Conservation (phyloP, 2,329 filamentous ascomycete genomes). For the Scopulariopsis brevicaulis region DNA sequence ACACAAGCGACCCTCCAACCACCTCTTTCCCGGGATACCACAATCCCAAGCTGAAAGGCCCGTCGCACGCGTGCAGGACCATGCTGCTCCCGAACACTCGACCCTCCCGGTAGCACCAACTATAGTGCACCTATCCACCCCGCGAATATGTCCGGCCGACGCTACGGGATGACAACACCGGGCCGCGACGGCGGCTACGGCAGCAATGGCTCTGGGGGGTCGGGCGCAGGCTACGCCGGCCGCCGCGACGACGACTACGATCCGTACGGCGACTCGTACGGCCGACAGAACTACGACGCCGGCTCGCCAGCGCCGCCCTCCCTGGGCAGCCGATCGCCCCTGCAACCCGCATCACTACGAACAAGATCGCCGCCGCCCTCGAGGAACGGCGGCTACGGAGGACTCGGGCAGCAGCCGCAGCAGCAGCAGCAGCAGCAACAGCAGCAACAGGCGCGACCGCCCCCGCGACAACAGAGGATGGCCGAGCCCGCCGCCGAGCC, state of each 20-base stretch:
- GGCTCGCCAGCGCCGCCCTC: not conserved
- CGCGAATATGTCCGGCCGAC: conserved; percentile 2
- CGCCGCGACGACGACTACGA: conserved; percentile 36
- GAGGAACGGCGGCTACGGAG: conserved; percentile 9
- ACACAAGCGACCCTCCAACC: not conserved
- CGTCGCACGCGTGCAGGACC: not conserved
- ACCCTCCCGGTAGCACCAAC: conserved; percentile 1
- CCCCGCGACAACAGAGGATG: conserved; percentile 18
- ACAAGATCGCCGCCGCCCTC: conserved; percentile 16
- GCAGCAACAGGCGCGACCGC: conserved; percentile 12
- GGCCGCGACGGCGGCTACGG: conserved; percentile 2
- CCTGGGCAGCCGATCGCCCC: conserved; percentile 14
- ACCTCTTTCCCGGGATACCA: not conserved
- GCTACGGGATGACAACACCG: conserved; percentile 4
- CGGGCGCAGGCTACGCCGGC: conserved; percentile 24
- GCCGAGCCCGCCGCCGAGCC: conserved; percentile 35
- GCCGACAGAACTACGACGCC: conserved; percentile 17
- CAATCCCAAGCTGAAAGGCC: not conserved
- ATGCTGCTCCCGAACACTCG: not conserved
- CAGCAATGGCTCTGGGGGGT: not conserved
- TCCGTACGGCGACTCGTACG: conserved; percentile 33
- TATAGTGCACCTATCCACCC: not conserved
- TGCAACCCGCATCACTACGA: conserved; percentile 17
- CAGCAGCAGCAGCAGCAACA: not conserved
- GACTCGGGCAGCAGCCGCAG: not conserved